Conservation (phyloP, 106 monocot genomes). For the Platanthera zijinensis region DNA sequence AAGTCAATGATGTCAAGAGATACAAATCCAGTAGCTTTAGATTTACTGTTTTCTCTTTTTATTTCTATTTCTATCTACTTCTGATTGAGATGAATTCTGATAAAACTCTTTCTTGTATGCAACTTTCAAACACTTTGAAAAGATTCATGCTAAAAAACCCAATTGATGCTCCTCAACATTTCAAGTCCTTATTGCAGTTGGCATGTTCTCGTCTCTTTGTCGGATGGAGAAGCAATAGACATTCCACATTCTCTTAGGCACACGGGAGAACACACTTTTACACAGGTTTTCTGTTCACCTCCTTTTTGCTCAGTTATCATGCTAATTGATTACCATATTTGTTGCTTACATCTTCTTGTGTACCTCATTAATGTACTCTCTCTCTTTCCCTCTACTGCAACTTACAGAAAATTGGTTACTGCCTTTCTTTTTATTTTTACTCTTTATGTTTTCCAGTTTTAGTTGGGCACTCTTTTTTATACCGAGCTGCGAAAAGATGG, state of each 20-base stretch:
- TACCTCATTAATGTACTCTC: neutral
- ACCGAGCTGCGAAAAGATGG: neutral
- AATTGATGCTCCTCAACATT: neutral
- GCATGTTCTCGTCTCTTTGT: slow-evolving; percentile 44
- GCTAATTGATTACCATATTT: neutral
- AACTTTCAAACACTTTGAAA: neutral
- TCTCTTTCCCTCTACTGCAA: neutral
- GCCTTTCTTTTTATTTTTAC: neutral
- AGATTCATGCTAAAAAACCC: neutral
- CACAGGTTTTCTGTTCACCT: slow-evolving; percentile 23
- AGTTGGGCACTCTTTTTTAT: neutral
- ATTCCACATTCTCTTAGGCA: slow-evolving; percentile 47
- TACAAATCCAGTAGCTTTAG: neutral
- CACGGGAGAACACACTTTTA: slow-evolving; percentile 15
- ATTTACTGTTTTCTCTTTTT: neutral
- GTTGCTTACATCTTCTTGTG: neutral
- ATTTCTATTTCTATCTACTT: neutral
- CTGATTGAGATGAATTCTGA: neutral
- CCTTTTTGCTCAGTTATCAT: neutral
- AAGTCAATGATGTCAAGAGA: neutral
- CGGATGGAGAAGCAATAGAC: slow-evolving; percentile 44
- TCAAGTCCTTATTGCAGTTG: slow-evolving; percentile 44
- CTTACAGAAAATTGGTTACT: neutral
- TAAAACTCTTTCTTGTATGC: neutral
- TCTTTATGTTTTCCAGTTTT: neutral